These are phyloP conservation scores for Eustoma russellianum DNA, from an alignment of 257 asterid genomes.

Conservation along the genomic window DNA sequence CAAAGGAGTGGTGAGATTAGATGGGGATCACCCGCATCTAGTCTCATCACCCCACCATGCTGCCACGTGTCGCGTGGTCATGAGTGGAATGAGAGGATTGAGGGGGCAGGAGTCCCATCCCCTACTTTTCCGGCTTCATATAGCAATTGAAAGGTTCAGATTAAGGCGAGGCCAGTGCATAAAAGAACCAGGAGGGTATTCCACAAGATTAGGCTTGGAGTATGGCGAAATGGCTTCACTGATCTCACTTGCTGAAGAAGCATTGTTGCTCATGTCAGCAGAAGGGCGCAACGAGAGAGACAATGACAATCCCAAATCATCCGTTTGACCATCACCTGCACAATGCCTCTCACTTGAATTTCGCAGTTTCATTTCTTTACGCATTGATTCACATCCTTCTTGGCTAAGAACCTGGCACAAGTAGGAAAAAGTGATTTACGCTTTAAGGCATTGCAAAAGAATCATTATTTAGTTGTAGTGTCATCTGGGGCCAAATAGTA, in stretches of 20 bases:
- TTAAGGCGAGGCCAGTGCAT: constrained; percentile 17
- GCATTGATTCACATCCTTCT: constrained; percentile 2
- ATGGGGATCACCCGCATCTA: no score
- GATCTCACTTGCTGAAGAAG: constrained; percentile 44
- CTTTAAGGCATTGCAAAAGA: no score
- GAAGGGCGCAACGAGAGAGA: constrained; percentile 39
- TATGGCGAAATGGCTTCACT: constrained; percentile 32
- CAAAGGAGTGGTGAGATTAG: no score
- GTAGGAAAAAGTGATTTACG: no score
- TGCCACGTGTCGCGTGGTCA: no score
- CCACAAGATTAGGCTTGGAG: constrained; percentile 6
- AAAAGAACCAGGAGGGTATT: constrained; percentile 12
- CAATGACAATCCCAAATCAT: constrained; percentile 45
- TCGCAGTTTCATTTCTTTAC: constrained; percentile 12
- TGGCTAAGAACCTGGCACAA: constrained; percentile 4
- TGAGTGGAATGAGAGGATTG: no score
- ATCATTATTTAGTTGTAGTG: no score
- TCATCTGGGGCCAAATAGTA: no score
- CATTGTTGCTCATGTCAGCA: constrained; percentile 30
- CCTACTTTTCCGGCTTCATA: constrained; percentile 14
- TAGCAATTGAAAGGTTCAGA: constrained; percentile 59
- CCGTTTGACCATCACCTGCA: constrained; percentile 12
- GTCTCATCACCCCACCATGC: no score
- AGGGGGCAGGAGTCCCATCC: no score
- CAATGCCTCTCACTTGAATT: background rate